A percentile compares a stretch with the other conserved stretches of the same genome.
Evolutionary conservation across 179 eudicot genomes (phyloP).

Genomic region (Monotropa hypopitys): DNA sequence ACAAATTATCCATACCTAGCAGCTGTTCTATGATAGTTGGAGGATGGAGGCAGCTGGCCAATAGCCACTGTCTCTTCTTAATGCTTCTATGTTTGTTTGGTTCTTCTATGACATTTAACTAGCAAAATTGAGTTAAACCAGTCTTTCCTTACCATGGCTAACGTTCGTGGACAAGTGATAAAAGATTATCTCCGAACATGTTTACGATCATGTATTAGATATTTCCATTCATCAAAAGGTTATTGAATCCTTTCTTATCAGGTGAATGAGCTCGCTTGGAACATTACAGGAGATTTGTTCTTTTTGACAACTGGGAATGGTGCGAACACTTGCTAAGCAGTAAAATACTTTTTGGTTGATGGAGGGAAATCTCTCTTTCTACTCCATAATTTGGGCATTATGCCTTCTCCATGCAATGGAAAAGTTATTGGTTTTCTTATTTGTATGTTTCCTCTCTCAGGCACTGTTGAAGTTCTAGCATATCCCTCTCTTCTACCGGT

Average conservation of each 20-base stretch:
- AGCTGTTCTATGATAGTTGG: background rate
- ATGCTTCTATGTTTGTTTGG: background rate
- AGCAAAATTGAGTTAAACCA: background rate
- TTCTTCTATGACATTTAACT: background rate
- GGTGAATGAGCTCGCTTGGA: constrained; percentile 99
- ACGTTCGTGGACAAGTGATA: background rate
- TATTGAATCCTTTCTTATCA: constrained; percentile 12
- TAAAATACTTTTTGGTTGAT: background rate
- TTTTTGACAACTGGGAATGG: constrained; percentile 90
- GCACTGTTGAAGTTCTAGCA: constrained; percentile 89
- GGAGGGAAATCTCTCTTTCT: background rate
- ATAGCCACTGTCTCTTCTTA: background rate
- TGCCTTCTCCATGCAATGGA: background rate
- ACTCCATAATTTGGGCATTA: background rate
- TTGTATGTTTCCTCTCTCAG: constrained; percentile 24
- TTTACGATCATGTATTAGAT: too few species aligned
- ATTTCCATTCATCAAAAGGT: background rate
- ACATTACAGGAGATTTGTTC: constrained; percentile 75
- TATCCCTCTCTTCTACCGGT: constrained; percentile 79
- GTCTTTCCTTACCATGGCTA: background rate
- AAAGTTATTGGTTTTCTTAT: background rate
- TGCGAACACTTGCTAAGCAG: constrained; percentile 27
- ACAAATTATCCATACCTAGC: background rate
- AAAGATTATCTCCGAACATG: background rate
- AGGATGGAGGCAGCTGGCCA: background rate